Percentiles rank a stretch among this genome's conserved stretches.
These are phyloP conservation scores for Xylaria acuta DNA, from an alignment of 495 filamentous ascomycete species.

Conservation along the genomic window DNA sequence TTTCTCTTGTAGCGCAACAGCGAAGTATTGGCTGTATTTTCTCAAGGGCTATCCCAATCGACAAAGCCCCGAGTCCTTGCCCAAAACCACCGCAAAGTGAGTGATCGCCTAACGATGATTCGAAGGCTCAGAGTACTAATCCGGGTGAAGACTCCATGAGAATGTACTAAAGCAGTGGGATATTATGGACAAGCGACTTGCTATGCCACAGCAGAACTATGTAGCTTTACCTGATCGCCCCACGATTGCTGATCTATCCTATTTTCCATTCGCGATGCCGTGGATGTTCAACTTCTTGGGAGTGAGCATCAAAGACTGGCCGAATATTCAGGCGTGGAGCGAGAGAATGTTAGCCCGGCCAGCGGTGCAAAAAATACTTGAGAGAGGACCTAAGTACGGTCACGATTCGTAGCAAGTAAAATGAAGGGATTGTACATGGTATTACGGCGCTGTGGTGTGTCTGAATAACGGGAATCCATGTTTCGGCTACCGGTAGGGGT, in stretches of 20 bases:
- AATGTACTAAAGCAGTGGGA: slow-evolving; percentile 27
- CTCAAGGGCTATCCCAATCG: slow-evolving; percentile 25
- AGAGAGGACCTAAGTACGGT: slow-evolving; percentile 2
- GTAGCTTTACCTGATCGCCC: slow-evolving; percentile 26
- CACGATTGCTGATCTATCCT: slow-evolving; percentile 28
- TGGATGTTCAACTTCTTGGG: slow-evolving; percentile 32
- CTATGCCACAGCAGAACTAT: slow-evolving; percentile 19
- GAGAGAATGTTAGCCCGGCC: slow-evolving; percentile 16
- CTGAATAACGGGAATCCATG: neutral
- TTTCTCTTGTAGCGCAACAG: slow-evolving; percentile 17
- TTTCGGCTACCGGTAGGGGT: neutral
- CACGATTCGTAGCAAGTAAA: neutral
- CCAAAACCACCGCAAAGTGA: slow-evolving; percentile 26
- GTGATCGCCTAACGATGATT: neutral
- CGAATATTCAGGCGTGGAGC: slow-evolving; percentile 16
- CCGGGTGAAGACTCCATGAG: neutral
- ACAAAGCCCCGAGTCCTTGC: slow-evolving; percentile 14
- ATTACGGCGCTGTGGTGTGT: neutral
- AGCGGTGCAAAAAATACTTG: neutral
- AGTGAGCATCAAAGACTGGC: slow-evolving; percentile 27
- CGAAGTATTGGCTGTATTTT: slow-evolving; percentile 32
- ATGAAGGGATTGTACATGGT: neutral
- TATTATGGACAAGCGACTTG: slow-evolving; percentile 26
- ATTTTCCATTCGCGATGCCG: slow-evolving; percentile 30
- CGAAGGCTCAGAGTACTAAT: neutral